Evolutionary conservation across 371 early-diverging fungal genomes (phyloP).

Genomic region (Cokeromyces recurvatus): DNA sequence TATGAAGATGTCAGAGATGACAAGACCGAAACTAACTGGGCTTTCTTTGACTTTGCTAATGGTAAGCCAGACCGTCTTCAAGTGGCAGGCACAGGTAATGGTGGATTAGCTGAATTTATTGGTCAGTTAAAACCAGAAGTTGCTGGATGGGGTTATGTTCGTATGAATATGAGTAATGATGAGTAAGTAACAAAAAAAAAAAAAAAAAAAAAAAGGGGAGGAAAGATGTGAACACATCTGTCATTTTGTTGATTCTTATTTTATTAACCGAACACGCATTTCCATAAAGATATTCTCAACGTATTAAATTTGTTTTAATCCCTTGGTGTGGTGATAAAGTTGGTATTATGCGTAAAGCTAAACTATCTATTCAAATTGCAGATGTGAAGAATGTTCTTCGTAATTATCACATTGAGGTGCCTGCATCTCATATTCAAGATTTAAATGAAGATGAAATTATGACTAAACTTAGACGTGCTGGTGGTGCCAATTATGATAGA

Average conservation of each 20-base stretch:
- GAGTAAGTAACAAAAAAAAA: conserved; percentile 50
- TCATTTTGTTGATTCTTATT: neutral
- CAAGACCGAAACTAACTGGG: conserved; percentile 69
- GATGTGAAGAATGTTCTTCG: conserved; percentile 72
- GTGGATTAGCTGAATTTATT: conserved; percentile 68
- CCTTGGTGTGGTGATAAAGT: conserved; percentile 80
- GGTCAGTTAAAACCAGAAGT: conserved; percentile 58
- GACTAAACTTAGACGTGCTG: conserved; percentile 57
- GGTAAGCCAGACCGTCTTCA: conserved; percentile 44
- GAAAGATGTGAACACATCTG: neutral
- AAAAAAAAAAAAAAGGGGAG: neutral
- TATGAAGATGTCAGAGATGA: conserved; percentile 74
- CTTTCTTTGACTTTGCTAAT: conserved; percentile 42
- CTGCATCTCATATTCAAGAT: conserved; percentile 52
- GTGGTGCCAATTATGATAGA: conserved; percentile 70
- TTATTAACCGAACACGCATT: too few relatives aligned
- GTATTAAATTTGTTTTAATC: conserved; percentile 69
- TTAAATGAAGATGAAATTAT: conserved; percentile 50
- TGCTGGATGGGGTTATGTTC: conserved; percentile 79
- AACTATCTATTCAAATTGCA: conserved; percentile 73
- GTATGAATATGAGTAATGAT: conserved; percentile 79
- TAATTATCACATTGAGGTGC: conserved; percentile 70
- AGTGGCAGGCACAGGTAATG: conserved; percentile 53
- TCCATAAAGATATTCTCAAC: conserved; percentile 48
- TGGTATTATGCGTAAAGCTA: conserved; percentile 85